phyloP scores from a whole-genome alignment of 441 rosid genomes.

The Croton laevigatus region DNA sequence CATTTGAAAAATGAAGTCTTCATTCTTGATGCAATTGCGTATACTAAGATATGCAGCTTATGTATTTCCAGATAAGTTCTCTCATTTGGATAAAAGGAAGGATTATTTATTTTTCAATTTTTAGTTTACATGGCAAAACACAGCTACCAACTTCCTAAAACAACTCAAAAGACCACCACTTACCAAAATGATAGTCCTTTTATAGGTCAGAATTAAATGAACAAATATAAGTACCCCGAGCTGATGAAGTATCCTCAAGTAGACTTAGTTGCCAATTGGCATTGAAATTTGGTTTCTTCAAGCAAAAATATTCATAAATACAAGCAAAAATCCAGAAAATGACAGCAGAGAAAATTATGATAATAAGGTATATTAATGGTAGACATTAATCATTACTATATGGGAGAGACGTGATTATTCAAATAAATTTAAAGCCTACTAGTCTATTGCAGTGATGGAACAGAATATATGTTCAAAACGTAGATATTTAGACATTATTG shows the following conservation, averaged over 20 bases:
- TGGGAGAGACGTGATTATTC: too few species aligned
- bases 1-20: background rate
- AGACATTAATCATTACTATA: background rate
- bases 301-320: background rate
- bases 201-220: background rate
- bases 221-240: background rate
- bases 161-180: too few species aligned
- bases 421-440: background rate
- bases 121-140: background rate
- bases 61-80: background rate
- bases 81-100: background rate
- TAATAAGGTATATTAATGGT: background rate
- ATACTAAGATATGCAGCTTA: background rate
- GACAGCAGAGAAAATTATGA: too few species aligned
- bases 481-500: background rate
- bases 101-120: background rate
- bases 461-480: background rate
- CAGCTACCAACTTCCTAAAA: too few species aligned
- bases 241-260: background rate
- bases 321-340: conserved; percentile 11
- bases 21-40: background rate
- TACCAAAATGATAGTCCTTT: too few species aligned
- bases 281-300: background rate
- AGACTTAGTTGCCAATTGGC: background rate
- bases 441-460: background rate